These are phyloP conservation scores for Epichloe baconii DNA, from an alignment of 2,329 filamentous ascomycete species.

Conservation along the genomic window DNA sequence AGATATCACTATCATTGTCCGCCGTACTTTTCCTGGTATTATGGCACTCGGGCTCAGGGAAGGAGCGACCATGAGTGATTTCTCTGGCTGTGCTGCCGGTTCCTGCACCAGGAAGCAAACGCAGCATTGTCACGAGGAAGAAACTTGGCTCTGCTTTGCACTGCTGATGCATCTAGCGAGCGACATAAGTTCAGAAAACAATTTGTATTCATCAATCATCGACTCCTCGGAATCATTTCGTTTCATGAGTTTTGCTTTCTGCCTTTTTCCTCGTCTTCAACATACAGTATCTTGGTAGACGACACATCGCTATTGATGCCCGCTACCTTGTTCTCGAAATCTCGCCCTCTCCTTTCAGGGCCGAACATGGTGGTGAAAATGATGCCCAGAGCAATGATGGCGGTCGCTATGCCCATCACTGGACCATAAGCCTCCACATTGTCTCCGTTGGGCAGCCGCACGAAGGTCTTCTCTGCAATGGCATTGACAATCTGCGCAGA, in stretches of 20 bases:
- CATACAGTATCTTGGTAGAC: slow-evolving; percentile 16
- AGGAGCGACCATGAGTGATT: no score
- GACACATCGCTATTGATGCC: slow-evolving; percentile 17
- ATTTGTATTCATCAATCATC: not conserved
- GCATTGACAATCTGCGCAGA: slow-evolving; percentile 68
- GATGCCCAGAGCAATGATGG: slow-evolving; percentile 62
- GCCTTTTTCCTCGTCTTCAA: slow-evolving; percentile 20
- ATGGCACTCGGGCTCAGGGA: no score
- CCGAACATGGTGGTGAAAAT: slow-evolving; percentile 54
- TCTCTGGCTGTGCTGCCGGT: no score
- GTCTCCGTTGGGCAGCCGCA: slow-evolving; percentile 41
- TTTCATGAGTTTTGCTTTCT: slow-evolving; percentile 7
- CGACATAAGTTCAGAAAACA: no score
- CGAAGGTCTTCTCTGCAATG: slow-evolving; percentile 48
- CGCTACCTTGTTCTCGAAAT: slow-evolving; percentile 48
- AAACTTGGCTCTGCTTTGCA: not conserved
- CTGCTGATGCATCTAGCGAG: no score
- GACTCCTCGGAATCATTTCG: not conserved
- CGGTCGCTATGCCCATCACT: slow-evolving; percentile 63
- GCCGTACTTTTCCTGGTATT: no score
- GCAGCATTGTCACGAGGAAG: not conserved
- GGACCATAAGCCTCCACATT: slow-evolving; percentile 58
- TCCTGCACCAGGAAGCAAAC: no score
- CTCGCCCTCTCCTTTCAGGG: slow-evolving; percentile 59
- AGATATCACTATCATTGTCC: no score